These are phyloP conservation scores for Pseudogymnoascus verrucosus DNA, from an alignment of 2,329 filamentous ascomycete species.

Conservation along the genomic window DNA sequence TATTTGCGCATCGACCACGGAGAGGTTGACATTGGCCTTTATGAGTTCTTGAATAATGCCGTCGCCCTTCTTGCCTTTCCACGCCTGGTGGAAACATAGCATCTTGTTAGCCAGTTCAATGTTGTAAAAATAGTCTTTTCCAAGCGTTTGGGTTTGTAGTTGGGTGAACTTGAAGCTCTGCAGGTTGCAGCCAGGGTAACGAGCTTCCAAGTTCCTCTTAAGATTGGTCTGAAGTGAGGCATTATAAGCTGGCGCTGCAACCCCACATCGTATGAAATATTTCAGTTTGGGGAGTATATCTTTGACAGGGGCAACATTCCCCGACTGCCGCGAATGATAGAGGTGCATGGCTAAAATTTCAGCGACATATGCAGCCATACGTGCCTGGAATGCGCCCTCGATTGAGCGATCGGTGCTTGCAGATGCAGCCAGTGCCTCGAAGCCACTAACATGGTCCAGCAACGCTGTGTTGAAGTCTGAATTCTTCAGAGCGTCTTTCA, in stretches of 20 bases:
- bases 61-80: slow-evolving; percentile 59
- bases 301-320: slow-evolving; percentile 59
- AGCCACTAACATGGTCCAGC: slow-evolving; percentile 56
- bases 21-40: slow-evolving; percentile 82
- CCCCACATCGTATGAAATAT: slow-evolving; percentile 72
- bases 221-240: slow-evolving; percentile 79
- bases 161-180: slow-evolving; percentile 71
- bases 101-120: slow-evolving; percentile 66
- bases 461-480: slow-evolving; percentile 64
- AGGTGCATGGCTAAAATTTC: slow-evolving; percentile 88
- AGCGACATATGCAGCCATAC: slow-evolving; percentile 72
- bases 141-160: slow-evolving; percentile 57
- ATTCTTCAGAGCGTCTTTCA: slow-evolving; percentile 69
- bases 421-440: slow-evolving; percentile 44
- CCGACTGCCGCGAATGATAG: slow-evolving; percentile 73
- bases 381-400: slow-evolving; percentile 49
- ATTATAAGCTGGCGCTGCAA: slow-evolving; percentile 77
- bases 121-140: slow-evolving; percentile 77
- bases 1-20: slow-evolving; percentile 85
- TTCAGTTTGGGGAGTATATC: slow-evolving; percentile 65
- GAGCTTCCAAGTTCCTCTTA: slow-evolving; percentile 71
- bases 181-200: slow-evolving; percentile 67
- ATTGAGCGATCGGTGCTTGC: slow-evolving; percentile 42
- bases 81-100: slow-evolving; percentile 68
- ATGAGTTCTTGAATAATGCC: slow-evolving; percentile 79